Conservation (phyloP, 331 rosid species). For the Stylosanthes scabra region DNA sequence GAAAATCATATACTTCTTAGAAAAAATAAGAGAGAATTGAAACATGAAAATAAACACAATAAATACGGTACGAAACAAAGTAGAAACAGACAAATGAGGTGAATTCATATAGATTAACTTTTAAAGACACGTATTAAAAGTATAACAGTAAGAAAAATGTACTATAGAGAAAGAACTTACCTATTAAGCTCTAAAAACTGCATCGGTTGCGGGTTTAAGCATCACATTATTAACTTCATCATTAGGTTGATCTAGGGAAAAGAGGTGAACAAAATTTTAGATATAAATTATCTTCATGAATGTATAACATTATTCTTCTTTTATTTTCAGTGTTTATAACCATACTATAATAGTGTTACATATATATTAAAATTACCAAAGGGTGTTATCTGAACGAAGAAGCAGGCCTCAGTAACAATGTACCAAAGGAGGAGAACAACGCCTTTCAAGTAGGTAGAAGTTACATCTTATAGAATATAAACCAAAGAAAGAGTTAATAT, state of each 20-base stretch:
- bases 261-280: not conserved
- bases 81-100: slow-evolving; percentile 14
- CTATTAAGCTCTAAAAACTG: slow-evolving; percentile 42
- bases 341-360: too few species aligned
- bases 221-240: slow-evolving; percentile 4
- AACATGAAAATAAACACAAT: slow-evolving; percentile 3
- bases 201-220: slow-evolving; percentile 18
- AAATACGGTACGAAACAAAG: not conserved
- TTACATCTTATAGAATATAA: slow-evolving; percentile 62
- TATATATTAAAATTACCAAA: slow-evolving; percentile 53
- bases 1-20: slow-evolving; percentile 5
- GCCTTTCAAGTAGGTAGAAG: slow-evolving; percentile 89
- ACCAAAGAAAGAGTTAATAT: not conserved
- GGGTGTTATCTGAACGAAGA: slow-evolving; percentile 62
- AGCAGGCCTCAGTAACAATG: slow-evolving; percentile 72
- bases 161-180: not conserved
- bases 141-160: too few species aligned
- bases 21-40: not conserved
- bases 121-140: too few species aligned
- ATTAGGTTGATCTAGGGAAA: slow-evolving; percentile 30
- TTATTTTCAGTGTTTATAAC: not conserved
- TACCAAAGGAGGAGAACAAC: slow-evolving; percentile 73
- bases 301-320: not conserved
- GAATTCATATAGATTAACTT: too few species aligned
- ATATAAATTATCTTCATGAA: not conserved